phyloP scores from a whole-genome alignment of 805 yeast species.

The Wickerhamomyces subpelliculosus region DNA sequence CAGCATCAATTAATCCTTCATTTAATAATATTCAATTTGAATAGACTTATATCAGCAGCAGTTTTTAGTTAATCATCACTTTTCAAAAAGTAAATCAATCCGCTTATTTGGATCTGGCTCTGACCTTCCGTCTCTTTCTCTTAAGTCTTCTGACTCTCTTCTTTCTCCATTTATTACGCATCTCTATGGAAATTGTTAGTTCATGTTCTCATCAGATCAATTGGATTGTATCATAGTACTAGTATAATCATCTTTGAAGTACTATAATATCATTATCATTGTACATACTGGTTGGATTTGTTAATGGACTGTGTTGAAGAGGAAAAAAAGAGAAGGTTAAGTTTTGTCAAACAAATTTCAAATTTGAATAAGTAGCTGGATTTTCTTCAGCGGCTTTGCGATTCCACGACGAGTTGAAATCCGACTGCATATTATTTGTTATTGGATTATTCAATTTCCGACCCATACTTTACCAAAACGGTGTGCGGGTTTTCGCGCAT shows the following conservation, averaged over 20 bases:
- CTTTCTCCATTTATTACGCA: slow-evolving; percentile 99
- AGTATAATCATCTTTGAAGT: no score
- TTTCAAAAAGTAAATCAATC: slow-evolving; percentile 18
- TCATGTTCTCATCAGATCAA: neutral
- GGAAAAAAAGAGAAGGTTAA: slow-evolving; percentile 5
- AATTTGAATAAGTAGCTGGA: slow-evolving; percentile 6
- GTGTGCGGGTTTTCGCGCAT: no score
- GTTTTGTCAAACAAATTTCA: slow-evolving; percentile 13
- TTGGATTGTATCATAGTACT: no score
- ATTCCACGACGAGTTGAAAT: no score
- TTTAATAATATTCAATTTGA: neutral
- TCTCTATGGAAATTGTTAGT: slow-evolving; percentile 29
- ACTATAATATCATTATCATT: neutral
- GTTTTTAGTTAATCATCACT: neutral
- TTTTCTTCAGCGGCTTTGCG: no score
- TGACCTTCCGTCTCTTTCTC: slow-evolving; percentile 99
- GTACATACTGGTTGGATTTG: slow-evolving; percentile 17
- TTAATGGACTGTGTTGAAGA: slow-evolving; percentile 5
- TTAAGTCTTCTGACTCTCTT: slow-evolving; percentile 99
- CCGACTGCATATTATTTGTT: no score
- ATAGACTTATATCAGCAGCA: neutral
- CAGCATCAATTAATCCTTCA: neutral
- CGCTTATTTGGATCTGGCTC: slow-evolving; percentile 99
- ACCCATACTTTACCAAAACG: no score
- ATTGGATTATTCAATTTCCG: no score